Evolutionary conservation across 2,329 filamentous ascomycete species (phyloP).

Genomic region (Microsporum canis): DNA sequence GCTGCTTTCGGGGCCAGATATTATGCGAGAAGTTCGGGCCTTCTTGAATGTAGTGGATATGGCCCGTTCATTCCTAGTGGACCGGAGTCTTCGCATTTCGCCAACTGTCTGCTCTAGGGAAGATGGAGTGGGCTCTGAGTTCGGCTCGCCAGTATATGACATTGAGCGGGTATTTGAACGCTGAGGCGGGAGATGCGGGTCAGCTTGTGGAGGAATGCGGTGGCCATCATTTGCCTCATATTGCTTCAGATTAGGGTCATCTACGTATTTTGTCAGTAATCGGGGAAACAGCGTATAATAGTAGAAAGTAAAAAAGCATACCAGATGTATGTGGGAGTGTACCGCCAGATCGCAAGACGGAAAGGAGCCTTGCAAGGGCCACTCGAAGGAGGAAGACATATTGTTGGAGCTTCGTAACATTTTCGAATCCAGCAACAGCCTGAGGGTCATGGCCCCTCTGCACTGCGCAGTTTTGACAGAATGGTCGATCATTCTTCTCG

Average conservation of each 20-base stretch:
- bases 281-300: neutral
- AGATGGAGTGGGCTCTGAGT: conserved; percentile 53
- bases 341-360: conserved; percentile 73
- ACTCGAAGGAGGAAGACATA: conserved; percentile 90
- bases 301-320: conserved; percentile 25
- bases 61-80: conserved; percentile 87
- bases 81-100: conserved; percentile 82
- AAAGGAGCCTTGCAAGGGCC: conserved; percentile 75
- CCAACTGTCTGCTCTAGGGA: conserved; percentile 93
- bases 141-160: conserved; percentile 54
- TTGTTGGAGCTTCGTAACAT: conserved; percentile 78
- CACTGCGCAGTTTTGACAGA: conserved; percentile 56
- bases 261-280: conserved; percentile 27
- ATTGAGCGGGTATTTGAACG: conserved; percentile 60
- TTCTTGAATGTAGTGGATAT: conserved; percentile 87
- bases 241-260: conserved; percentile 57
- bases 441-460: conserved; percentile 43
- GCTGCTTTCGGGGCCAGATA: conserved; percentile 69
- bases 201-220: conserved; percentile 38
- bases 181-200: conserved; percentile 41
- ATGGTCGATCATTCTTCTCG: conserved; percentile 54
- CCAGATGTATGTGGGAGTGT: conserved; percentile 62
- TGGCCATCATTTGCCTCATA: conserved; percentile 58
- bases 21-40: conserved; percentile 79
- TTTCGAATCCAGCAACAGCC: conserved; percentile 52